Evolutionary conservation across 2,329 filamentous ascomycete genomes (phyloP).

Genomic region (Exophiala sp.): DNA sequence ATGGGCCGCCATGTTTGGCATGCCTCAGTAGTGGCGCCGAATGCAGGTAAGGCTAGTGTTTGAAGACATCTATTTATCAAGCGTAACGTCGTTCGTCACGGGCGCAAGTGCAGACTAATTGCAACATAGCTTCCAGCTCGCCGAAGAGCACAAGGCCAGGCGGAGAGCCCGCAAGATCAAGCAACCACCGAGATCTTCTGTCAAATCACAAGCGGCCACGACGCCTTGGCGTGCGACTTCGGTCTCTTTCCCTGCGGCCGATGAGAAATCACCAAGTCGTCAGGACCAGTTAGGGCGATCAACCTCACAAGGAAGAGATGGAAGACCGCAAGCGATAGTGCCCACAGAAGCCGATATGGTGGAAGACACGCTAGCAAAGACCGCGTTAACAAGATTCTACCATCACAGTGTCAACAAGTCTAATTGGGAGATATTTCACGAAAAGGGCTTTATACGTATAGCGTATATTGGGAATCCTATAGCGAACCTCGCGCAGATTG

Average conservation of each 20-base stretch:
- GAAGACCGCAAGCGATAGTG: background rate
- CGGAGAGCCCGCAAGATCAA: too few species aligned
- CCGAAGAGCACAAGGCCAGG: too few species aligned
- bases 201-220: too few species aligned
- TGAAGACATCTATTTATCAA: too few species aligned
- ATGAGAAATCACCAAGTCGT: too few species aligned
- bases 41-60: background rate
- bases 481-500: constrained; percentile 6
- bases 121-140: background rate
- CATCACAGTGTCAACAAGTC: constrained; percentile 1
- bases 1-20: background rate
- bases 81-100: too few species aligned
- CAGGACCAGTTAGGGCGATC: too few species aligned
- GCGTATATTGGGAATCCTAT: constrained; percentile 10
- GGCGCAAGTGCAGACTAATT: background rate
- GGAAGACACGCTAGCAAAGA: constrained; percentile 2
- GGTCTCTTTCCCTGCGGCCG: too few species aligned
- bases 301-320: background rate
- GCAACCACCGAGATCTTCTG: too few species aligned
- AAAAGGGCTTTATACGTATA: background rate
- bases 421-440: constrained; percentile 11
- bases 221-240: too few species aligned
- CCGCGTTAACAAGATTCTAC: constrained; percentile 3
- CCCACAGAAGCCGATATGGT: background rate
- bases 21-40: background rate